Percentiles rank a stretch among this genome's conserved stretches.
Evolutionary conservation across 306 rosid genomes (phyloP).

Genomic region (Leucaena leucocephala): DNA sequence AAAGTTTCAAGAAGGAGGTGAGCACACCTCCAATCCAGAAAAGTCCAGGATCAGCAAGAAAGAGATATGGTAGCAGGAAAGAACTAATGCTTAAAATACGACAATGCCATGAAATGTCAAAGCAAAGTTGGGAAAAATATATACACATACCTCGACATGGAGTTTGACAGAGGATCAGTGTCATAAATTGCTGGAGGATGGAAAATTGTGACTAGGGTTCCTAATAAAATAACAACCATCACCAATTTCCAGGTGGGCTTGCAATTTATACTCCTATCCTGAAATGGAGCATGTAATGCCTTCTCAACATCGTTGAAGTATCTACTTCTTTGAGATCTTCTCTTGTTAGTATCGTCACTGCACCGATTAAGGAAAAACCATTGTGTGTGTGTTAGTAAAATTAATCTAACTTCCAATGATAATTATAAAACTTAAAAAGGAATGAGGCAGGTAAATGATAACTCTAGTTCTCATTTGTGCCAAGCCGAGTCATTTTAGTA

Average conservation of each 20-base stretch:
- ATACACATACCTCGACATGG: background rate
- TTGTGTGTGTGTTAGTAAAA: background rate
- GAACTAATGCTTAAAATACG: background rate
- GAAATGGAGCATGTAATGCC: conserved; percentile 32
- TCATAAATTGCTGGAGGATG: conserved; percentile 24
- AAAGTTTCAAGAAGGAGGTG: background rate
- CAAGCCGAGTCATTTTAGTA: background rate
- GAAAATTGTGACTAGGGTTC: conserved; percentile 23
- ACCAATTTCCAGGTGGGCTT: conserved; percentile 21
- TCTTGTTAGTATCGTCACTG: conserved; percentile 77
- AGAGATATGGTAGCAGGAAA: background rate
- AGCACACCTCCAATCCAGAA: conserved; percentile 3
- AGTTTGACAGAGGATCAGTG: conserved; percentile 21
- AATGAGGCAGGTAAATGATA: background rate
- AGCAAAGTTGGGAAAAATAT: background rate
- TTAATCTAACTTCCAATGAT: no score
- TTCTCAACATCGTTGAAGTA: conserved; percentile 68
- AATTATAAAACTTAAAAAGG: background rate
- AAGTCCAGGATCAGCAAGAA: background rate
- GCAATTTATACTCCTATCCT: conserved; percentile 30
- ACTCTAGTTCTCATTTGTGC: background rate
- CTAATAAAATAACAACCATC: conserved; percentile 18
- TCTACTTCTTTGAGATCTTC: conserved; percentile 69
- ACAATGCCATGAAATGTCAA: background rate
- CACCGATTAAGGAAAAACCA: conserved; percentile 35